Evolutionary conservation across 345 rosid species (phyloP), one percentile per base, ranked within the genome.

Genomic region (Ricinus communis): DNA sequence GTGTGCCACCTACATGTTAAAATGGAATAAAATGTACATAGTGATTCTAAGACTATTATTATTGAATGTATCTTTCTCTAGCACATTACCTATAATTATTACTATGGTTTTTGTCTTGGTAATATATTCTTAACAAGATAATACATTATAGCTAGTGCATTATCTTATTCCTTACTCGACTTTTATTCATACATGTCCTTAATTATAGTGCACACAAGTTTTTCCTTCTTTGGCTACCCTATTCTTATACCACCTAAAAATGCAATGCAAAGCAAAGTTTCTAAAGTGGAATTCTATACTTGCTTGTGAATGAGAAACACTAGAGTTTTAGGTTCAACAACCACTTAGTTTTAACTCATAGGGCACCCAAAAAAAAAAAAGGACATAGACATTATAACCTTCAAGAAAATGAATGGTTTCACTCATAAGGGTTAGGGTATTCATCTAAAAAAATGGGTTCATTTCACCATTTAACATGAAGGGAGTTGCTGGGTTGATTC

Each of bases 271-370:
- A 65, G 56, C 69, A 11, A 65, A 65, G 69, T 65, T 65, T 38
- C 25, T 65, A 27, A 25, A 47, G 15, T 46, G 56, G 41, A 65
- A 47, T n/a, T 28, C 55, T 27, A 43, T 43, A 47, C 40, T 65
- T 65, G 25, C 69, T 65, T 47, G 47, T 65, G 25, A 65, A 10
- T 7, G 30, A 47, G 41, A 65, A 47, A 65, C 69, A 65, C 55
- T 28, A 47, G 8, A 13, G 18, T 64, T 30, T 64, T 45, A 64
- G 53, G 53, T 45, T 64, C 68, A 64, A 64, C 68, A 64, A 64
- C 68, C 68, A 7, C 22, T 25, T n/a, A n/a, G n/a, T n/a, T 54
- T 45, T 41, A 62, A 64, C 36, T 41, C 53, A 24, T 14, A 15
- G 15, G 36, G 38, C 38, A 33, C 38, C 38, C 2, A 33, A 57